Evolutionary conservation across 495 filamentous ascomycete species (phyloP).

Genomic region (Penicillium robsamsonii): DNA sequence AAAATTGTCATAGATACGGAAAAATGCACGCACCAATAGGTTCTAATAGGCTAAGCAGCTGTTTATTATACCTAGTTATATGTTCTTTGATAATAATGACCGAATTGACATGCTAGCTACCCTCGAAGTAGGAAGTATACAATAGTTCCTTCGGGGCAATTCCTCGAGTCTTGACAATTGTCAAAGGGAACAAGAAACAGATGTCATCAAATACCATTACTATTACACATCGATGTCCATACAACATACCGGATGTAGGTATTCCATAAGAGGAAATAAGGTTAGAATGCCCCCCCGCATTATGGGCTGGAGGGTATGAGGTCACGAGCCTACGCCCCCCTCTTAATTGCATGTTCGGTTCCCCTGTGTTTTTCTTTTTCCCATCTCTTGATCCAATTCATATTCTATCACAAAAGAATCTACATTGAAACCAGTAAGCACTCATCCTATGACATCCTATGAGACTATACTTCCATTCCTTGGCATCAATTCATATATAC

Average conservation of each 20-base stretch:
- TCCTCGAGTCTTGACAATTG: neutral
- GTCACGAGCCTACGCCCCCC: constrained; percentile 22
- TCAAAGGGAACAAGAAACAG: neutral
- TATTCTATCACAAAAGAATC: neutral
- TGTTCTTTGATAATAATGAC: neutral
- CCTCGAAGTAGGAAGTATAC: neutral
- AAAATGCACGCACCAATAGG: neutral
- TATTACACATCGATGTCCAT: neutral
- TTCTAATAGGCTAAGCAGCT: neutral
- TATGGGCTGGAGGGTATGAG: constrained; percentile 17
- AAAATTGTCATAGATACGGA: neutral
- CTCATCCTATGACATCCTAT: neutral
- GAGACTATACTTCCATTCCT: neutral
- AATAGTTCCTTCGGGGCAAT: neutral
- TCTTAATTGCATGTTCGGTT: neutral
- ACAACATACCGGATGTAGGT: too few species aligned
- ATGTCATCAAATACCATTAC: neutral
- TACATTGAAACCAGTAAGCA: constrained; percentile 4
- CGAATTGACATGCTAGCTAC: neutral
- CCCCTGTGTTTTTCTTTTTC: neutral
- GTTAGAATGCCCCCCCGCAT: constrained; percentile 20
- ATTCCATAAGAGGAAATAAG: constrained; percentile 10
- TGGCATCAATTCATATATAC: neutral
- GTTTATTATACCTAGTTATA: neutral
- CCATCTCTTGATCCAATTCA: neutral